Conservation (phyloP, 495 filamentous ascomycete species). For the Cladorrhinum samala region DNA sequence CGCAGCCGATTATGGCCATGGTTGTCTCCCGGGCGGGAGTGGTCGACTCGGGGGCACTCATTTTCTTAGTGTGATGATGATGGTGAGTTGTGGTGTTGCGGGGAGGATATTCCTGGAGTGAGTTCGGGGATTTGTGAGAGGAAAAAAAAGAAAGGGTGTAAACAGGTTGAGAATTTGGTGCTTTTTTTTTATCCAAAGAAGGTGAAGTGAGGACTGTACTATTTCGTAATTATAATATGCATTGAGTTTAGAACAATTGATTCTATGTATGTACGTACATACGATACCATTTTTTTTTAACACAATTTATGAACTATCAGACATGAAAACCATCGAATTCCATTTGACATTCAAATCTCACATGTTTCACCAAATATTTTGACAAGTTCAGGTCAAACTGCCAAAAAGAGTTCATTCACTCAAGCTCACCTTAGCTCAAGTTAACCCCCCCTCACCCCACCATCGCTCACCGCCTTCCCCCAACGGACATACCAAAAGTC, state of each 20-base stretch:
- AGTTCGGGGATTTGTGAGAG: conserved; percentile 3
- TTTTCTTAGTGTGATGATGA: conserved; percentile 6
- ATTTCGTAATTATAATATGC: neutral
- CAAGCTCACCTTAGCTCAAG: no score
- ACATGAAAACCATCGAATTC: neutral
- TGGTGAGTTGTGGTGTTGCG: neutral
- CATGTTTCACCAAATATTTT: conserved; percentile 2
- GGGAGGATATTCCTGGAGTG: neutral
- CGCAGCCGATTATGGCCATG: conserved; percentile 66
- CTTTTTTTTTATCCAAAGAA: neutral
- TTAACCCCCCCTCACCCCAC: no score
- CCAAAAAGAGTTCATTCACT: no score
- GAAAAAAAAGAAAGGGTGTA: neutral
- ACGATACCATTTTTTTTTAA: no score
- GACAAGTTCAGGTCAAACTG: neutral
- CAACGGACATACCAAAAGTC: neutral
- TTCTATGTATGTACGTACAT: neutral
- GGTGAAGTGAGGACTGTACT: no score
- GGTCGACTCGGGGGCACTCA: conserved; percentile 13
- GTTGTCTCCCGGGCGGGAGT: conserved; percentile 48
- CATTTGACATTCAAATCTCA: neutral
- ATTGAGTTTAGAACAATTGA: neutral
- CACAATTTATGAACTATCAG: no score
- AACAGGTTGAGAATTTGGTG: neutral
- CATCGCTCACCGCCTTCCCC: conserved; percentile 9